Evolutionary conservation across 2,329 filamentous ascomycete genomes (phyloP).

Genomic region (Chaetoscypha palmicola): DNA sequence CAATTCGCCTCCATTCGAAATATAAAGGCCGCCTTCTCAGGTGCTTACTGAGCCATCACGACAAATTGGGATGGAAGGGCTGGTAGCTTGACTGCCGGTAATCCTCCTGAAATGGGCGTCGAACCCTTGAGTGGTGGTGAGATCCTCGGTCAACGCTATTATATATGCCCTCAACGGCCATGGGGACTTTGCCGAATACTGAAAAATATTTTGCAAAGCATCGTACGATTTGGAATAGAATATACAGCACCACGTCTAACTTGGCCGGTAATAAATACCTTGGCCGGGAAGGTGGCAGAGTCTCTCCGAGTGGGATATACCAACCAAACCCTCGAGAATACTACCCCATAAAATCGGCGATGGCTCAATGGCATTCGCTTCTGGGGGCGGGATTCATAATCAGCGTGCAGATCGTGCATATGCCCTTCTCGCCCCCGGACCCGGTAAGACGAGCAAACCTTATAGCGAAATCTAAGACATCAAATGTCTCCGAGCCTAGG

Average conservation of each 20-base stretch:
- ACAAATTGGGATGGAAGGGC: neutral
- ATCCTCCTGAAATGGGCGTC: no score
- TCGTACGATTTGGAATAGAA: neutral
- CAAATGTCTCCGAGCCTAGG: neutral
- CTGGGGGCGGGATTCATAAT: slow-evolving; percentile 11
- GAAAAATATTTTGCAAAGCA: neutral
- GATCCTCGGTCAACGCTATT: neutral
- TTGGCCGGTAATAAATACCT: neutral
- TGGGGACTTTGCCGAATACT: neutral
- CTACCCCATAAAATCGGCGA: neutral
- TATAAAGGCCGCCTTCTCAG: neutral
- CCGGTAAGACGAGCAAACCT: slow-evolving; percentile 1
- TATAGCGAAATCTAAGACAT: neutral
- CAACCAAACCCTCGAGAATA: neutral
- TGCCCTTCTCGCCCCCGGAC: neutral
- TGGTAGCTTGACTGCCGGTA: slow-evolving; percentile 5
- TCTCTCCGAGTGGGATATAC: neutral
- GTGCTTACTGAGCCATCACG: slow-evolving; percentile 2
- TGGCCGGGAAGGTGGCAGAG: neutral
- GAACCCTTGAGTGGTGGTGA: neutral
- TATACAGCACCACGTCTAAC: neutral
- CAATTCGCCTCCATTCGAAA: neutral
- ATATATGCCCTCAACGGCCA: neutral
- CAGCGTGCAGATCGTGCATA: slow-evolving; percentile 16
- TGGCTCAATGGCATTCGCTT: neutral